phyloP scores from a whole-genome alignment of 768 basidiomycete species.

The Suillus clintonianus region DNA sequence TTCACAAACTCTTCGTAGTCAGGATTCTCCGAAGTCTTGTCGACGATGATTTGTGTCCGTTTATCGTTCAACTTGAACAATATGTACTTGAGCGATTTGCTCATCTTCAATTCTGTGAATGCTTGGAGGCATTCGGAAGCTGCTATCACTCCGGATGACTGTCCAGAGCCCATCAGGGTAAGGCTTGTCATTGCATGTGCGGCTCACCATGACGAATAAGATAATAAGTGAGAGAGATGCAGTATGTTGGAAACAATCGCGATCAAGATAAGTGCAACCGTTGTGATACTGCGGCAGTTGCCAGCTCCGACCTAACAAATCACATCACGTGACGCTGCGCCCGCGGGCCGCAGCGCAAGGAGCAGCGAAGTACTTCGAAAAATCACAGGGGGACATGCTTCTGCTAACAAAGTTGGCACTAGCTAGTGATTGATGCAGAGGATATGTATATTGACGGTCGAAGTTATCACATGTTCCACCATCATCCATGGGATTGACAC shows the following conservation, averaged over 20 bases:
- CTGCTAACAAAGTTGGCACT: not conserved
- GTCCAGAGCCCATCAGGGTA: not conserved
- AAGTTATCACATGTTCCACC: not conserved
- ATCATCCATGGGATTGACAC: not conserved
- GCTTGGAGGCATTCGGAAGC: slow-evolving; percentile 48
- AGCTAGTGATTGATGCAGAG: not conserved
- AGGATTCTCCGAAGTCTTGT: slow-evolving; percentile 53
- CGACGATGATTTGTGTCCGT: slow-evolving; percentile 75
- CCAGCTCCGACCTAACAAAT: slow-evolving; percentile 4
- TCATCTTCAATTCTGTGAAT: slow-evolving; percentile 24
- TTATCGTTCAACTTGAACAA: slow-evolving; percentile 67
- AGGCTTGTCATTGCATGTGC: not conserved
- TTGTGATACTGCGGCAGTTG: slow-evolving; percentile 3
- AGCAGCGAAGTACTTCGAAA: not conserved
- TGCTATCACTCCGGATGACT: slow-evolving; percentile 47
- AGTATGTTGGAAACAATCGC: not conserved
- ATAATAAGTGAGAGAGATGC: not conserved
- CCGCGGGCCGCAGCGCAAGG: not conserved
- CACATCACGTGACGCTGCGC: slow-evolving; percentile 1
- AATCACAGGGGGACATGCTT: not conserved
- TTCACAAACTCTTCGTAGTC: slow-evolving; percentile 74
- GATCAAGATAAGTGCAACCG: slow-evolving; percentile 3
- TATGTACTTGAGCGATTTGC: slow-evolving; percentile 76
- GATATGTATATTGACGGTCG: not conserved
- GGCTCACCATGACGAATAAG: slow-evolving; percentile 26